These are phyloP conservation scores for Testicularia cyperi DNA, from an alignment of 1,284 basidiomycete species.

Conservation along the genomic window DNA sequence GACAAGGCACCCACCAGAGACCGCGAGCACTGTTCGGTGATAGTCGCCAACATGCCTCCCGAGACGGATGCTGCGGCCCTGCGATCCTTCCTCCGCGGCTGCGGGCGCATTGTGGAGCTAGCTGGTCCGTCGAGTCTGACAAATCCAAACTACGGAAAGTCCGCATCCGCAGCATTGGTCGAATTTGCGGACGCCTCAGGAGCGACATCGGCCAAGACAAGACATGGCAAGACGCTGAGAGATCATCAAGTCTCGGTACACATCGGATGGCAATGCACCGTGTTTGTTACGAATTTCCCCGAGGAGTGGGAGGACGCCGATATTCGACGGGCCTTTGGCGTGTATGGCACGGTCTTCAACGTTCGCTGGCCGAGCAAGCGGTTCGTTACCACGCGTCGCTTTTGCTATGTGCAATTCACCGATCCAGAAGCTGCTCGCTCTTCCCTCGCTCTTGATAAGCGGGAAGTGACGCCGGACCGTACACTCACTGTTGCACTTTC, in stretches of 20 bases:
- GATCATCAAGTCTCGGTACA: conserved; percentile 72
- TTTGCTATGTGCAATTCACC: conserved; percentile 91
- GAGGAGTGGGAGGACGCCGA: conserved; percentile 75
- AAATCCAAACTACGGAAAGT: conserved; percentile 19
- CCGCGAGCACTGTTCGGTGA: conserved; percentile 89
- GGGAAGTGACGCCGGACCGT: conserved; percentile 68
- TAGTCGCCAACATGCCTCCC: conserved; percentile 73
- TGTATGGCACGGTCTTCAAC: conserved; percentile 89
- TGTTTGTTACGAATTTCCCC: conserved; percentile 96
- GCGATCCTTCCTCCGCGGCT: conserved; percentile 75
- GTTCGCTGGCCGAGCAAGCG: conserved; percentile 98
- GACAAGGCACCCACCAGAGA: conserved; percentile 65
- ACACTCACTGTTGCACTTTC: conserved; percentile 80
- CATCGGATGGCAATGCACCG: conserved; percentile 87
- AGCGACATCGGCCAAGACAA: conserved; percentile 81
- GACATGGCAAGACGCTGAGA: conserved; percentile 80
- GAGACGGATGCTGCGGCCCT: conserved; percentile 70
- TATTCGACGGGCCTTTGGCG: conserved; percentile 73
- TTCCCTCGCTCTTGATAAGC: conserved; percentile 76
- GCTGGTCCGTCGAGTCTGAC: conserved; percentile 33
- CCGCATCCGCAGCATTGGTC: conserved; percentile 59
- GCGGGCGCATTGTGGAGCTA: conserved; percentile 50
- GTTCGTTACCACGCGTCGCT: conserved; percentile 82
- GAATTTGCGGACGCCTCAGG: conserved; percentile 57
- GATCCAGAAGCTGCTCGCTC: conserved; percentile 75